Base-by-base conservation (phyloP, 179 eudicot genomes). In the Gypsophila paniculata region DNA sequence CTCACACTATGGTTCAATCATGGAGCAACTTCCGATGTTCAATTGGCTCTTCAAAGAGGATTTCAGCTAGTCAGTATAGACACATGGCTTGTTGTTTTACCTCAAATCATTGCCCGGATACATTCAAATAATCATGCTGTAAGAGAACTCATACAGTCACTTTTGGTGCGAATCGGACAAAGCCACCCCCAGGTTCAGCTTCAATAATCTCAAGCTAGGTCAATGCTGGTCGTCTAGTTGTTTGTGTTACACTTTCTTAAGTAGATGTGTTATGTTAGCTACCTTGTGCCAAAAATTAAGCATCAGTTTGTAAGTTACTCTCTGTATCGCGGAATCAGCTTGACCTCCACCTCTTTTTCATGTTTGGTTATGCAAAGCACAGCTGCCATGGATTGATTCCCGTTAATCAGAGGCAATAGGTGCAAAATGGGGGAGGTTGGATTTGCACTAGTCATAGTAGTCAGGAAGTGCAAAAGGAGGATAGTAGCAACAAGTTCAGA, bases 1-100 rank as follows among this genome's bases (percentile, higher is more conserved):
- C 93, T 94, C 54, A 94, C 99, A 49, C 77, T 94, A 74, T 94
- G 97, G 99, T 94, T 91, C 85, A 94, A 94, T 86, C 95, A 94
- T 74, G 99, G 99, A 73, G 83, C 95, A 76, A 91, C 92, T 21
- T 73, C 83, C 19, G 99, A 94, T 73, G 99, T 94, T 82, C 99
- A 92, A 73, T 78, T 49, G 82, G 99, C 99, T 75, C 82, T 94
- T 44, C 88, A 88, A 63, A 87, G 63, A 69, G 97, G 99, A 72
- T 94, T 94, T 86, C 76, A 86, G 18, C 90, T 83, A 77, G 97
- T 94, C 64, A 94, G 88, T 81, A 94, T 94, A 76, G 87, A 94
- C 79, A 94, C 99, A 23, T 94, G 99, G 99, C 87, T 92, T 79
- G 99, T 86, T 76, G 99, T 94, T 79, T 81, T 94, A 72, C 99